Conservation (phyloP, 1,284 basidiomycete genomes). For the Schizophyllum amplum region DNA sequence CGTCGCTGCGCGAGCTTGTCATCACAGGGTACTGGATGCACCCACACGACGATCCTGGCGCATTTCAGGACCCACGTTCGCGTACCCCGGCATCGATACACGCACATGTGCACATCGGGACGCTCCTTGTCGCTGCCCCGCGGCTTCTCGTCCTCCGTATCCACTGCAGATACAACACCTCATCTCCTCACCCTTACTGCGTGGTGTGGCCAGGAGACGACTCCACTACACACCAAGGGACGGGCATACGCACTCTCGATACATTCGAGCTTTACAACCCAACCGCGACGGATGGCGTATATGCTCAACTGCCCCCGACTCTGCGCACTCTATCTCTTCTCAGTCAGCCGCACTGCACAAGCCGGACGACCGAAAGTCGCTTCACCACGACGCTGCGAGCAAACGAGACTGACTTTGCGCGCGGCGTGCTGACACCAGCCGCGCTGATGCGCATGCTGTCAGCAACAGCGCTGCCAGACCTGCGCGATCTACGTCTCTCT, state of each 20-base stretch:
- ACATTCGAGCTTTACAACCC: not conserved
- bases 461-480: not conserved
- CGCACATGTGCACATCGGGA: not conserved
- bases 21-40: too few species aligned
- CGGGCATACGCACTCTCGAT: not conserved
- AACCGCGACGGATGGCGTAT: not conserved
- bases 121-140: not conserved
- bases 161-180: not conserved
- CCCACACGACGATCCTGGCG: not conserved
- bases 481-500: not conserved
- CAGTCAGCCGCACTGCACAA: not conserved
- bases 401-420: not conserved
- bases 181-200: not conserved
- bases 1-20: too few species aligned
- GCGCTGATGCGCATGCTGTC: not conserved
- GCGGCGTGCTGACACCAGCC: not conserved
- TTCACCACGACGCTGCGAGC: not conserved
- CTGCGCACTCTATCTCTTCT: not conserved
- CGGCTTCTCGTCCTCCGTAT: not conserved
- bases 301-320: not conserved
- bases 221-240: not conserved
- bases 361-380: not conserved
- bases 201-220: not conserved
- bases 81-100: not conserved
- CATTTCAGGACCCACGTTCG: not conserved